Evolutionary conservation across 805 yeast genomes (phyloP), one percentile per base, ranked within the genome.

Genomic region (Zygosaccharomyces rouxii): DNA sequence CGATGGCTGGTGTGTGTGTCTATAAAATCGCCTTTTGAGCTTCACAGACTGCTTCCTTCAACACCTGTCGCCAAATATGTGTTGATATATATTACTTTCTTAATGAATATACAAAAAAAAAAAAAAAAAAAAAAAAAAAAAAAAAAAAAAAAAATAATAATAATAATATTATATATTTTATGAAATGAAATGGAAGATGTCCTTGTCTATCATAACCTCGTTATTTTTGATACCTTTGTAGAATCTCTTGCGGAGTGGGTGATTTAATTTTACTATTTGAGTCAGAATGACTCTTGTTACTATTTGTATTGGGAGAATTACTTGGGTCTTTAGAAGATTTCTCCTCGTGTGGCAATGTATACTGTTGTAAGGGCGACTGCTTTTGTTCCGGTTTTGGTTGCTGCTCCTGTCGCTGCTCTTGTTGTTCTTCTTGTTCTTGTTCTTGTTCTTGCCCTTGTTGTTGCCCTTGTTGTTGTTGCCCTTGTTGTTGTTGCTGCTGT

Each of bases 191-290:
- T 7, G 19, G 19, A 33, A 33, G 37, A 33, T 18, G 37, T 33
- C 19, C 45, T 29, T 41, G 47, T 49, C 60, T 54, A 48, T 53
- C 42, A 23, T 48, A 53, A 10, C 43, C 48, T 38, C 52, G 54
- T 44, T 64, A 70, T 40, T 62, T 68, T 50, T 69, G 72, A 28
- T 58, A 54, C 22, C 64, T 55, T 50, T 64, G 69, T 23, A 62
- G 54, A 41, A 63, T 62, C 46, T 67, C 72, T 46, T 55, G 64
- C 9, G 68, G 66, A 2, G 69, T 62, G 3, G 70, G 69, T 23
- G 69, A 63, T 30, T 52, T 53, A 9, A 59, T 53, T 48, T 59
- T 59, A 16, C 41, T 33, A 33, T 41, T 54, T 4, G 47, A 33
- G 23, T 42, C 48, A 23, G 51, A 19, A 19, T 42, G 35, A 33